Evolutionary conservation across 1,139 yeast species (phyloP).

Genomic region (Protomyces gravidus): DNA sequence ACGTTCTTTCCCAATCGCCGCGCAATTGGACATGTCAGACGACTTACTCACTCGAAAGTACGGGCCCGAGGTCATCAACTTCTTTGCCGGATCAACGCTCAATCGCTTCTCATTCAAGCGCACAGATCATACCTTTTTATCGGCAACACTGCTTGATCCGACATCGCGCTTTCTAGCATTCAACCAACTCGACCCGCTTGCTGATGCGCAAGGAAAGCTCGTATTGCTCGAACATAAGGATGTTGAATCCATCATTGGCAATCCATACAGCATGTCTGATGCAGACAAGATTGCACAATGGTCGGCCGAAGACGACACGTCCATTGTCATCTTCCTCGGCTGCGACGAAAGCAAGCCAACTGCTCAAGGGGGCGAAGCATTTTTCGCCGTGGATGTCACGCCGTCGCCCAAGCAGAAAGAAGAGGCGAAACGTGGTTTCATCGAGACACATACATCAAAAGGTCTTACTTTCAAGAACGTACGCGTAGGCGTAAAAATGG

Average conservation of each 20-base stretch:
- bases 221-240: constrained; percentile 35
- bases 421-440: constrained; percentile 34
- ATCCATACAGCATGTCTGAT: constrained; percentile 39
- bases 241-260: constrained; percentile 38
- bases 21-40: constrained; percentile 10
- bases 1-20: neutral
- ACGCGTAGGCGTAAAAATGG: constrained; percentile 36
- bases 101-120: constrained; percentile 79
- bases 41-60: constrained; percentile 3
- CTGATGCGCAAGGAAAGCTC: constrained; percentile 34
- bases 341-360: constrained; percentile 19
- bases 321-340: constrained; percentile 33
- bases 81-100: constrained; percentile 55
- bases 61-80: constrained; percentile 27
- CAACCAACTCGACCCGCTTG: constrained; percentile 40
- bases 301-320: constrained; percentile 41
- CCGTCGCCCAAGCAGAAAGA: constrained; percentile 32
- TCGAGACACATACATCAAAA: constrained; percentile 33
- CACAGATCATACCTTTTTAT: constrained; percentile 58
- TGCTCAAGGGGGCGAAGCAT: constrained; percentile 63
- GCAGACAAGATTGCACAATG: constrained; percentile 38
- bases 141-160: constrained; percentile 50
- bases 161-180: constrained; percentile 58
- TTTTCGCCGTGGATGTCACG: constrained; percentile 69
- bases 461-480: constrained; percentile 41